Conservation (phyloP, 2,329 filamentous ascomycete genomes). For the Botrytis elliptica region DNA sequence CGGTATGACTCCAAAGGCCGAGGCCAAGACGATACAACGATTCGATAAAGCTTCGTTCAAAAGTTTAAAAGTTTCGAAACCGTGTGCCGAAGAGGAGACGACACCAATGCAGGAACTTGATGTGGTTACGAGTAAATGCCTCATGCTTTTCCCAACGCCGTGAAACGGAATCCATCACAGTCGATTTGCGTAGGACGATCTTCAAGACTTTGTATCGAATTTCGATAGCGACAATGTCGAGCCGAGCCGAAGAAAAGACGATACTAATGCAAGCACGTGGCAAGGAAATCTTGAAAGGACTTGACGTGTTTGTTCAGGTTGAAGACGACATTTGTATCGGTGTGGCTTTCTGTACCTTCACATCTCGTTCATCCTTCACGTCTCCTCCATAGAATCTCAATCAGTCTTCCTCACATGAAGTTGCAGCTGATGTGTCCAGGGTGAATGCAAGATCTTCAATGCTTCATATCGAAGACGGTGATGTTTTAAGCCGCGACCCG, state of each 20-base stretch:
- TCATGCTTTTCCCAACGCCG: background rate
- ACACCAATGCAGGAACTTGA: background rate
- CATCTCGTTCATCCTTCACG: background rate
- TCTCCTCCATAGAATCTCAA: background rate
- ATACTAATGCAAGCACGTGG: background rate
- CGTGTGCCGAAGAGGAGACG: background rate
- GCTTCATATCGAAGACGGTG: background rate
- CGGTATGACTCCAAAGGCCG: background rate
- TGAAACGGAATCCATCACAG: background rate
- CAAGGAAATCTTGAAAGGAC: background rate
- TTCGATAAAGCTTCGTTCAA: background rate
- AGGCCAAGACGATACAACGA: background rate
- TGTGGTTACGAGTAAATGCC: background rate
- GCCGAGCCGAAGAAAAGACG: background rate
- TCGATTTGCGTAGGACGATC: background rate
- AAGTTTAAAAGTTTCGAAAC: background rate
- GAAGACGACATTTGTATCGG: background rate
- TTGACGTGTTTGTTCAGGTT: background rate
- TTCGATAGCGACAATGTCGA: background rate
- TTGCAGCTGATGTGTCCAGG: too few species aligned
- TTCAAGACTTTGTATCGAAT: background rate
- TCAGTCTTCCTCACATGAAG: background rate
- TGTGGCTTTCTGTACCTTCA: background rate
- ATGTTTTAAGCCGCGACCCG: background rate
- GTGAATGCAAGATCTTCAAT: background rate